A percentile compares a stretch with the other conserved stretches of the same genome.
These are phyloP conservation scores for Kazachstania viticola DNA, from an alignment of 805 yeast species.

Conservation along the genomic window DNA sequence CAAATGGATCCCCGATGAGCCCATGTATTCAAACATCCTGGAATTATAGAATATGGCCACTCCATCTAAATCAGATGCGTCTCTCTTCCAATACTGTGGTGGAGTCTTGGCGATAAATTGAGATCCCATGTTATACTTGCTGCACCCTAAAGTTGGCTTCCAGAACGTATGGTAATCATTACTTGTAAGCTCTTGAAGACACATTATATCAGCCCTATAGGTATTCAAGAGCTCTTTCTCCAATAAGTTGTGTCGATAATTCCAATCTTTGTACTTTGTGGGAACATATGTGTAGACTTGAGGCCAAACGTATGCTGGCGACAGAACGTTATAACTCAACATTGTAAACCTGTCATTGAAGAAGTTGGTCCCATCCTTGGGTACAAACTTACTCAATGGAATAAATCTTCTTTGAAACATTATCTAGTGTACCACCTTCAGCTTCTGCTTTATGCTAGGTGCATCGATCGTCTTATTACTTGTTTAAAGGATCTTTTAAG, in stretches of 20 bases:
- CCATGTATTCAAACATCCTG: constrained; percentile 34
- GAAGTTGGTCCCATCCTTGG: too few species aligned
- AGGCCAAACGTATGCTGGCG: constrained; percentile 50
- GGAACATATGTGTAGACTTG: constrained; percentile 42
- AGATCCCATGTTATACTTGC: constrained; percentile 33
- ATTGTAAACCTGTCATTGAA: constrained; percentile 21
- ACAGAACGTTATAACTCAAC: constrained; percentile 36
- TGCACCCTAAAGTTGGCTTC: constrained; percentile 23
- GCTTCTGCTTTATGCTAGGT: too few species aligned
- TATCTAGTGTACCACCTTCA: too few species aligned
- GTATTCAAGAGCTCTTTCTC: constrained; percentile 25
- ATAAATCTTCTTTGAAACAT: too few species aligned
- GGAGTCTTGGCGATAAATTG: constrained; percentile 37
- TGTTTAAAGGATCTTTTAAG: too few species aligned
- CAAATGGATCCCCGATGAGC: constrained; percentile 26
- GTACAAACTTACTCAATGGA: too few species aligned
- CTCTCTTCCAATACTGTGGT: constrained; percentile 42
- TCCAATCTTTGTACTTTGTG: constrained; percentile 37
- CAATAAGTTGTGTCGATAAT: constrained; percentile 34
- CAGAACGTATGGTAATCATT: constrained; percentile 32
- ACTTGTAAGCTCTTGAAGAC: constrained; percentile 43
- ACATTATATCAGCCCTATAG: constrained; percentile 44
- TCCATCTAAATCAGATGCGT: constrained; percentile 43
- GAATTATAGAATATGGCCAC: constrained; percentile 43
- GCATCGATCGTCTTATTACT: too few species aligned